Evolutionary conservation across 352 stramenopile species (phyloP).

Genomic region (Pythium rhizo-oryzae): DNA sequence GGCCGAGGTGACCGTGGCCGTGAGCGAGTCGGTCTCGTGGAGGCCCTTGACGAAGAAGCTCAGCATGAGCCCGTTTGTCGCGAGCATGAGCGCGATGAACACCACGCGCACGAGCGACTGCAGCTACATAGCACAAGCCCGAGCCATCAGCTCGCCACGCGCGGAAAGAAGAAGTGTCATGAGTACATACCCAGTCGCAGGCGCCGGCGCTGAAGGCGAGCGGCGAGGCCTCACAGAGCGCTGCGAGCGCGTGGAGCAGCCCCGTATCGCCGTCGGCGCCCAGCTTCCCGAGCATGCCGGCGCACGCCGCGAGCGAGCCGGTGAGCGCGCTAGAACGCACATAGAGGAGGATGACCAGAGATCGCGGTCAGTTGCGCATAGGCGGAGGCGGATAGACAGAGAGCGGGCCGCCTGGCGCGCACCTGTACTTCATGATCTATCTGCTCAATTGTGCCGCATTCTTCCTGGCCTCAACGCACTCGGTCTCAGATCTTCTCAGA

Average conservation of each 20-base stretch:
- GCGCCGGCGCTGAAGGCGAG: not conserved
- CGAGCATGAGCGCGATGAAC: slow-evolving; percentile 75
- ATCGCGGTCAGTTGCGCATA: too few relatives aligned
- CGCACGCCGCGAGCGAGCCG: slow-evolving; percentile 55
- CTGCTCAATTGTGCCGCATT: too few relatives aligned
- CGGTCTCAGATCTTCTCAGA: not conserved
- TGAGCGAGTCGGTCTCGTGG: slow-evolving; percentile 87
- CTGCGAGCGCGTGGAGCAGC: slow-evolving; percentile 24
- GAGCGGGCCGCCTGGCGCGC: not conserved
- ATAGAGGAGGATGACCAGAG: not conserved
- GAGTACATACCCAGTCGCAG: slow-evolving; percentile 13
- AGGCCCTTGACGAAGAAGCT: slow-evolving; percentile 81
- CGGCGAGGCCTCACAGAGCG: slow-evolving; percentile 21
- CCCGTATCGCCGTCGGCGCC: slow-evolving; percentile 41
- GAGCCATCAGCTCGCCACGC: not conserved
- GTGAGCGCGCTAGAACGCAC: slow-evolving; percentile 46
- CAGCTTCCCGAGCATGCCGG: slow-evolving; percentile 65
- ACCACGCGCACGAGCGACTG: slow-evolving; percentile 40
- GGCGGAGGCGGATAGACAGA: not conserved
- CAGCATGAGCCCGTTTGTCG: slow-evolving; percentile 76
- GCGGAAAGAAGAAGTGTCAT: not conserved
- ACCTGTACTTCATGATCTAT: slow-evolving; percentile 36
- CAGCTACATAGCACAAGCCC: slow-evolving; percentile 18
- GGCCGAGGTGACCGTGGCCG: slow-evolving; percentile 80
- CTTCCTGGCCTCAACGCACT: too few relatives aligned